Conservation (phyloP, 106 monocot genomes). For the Triglochin maritima region DNA sequence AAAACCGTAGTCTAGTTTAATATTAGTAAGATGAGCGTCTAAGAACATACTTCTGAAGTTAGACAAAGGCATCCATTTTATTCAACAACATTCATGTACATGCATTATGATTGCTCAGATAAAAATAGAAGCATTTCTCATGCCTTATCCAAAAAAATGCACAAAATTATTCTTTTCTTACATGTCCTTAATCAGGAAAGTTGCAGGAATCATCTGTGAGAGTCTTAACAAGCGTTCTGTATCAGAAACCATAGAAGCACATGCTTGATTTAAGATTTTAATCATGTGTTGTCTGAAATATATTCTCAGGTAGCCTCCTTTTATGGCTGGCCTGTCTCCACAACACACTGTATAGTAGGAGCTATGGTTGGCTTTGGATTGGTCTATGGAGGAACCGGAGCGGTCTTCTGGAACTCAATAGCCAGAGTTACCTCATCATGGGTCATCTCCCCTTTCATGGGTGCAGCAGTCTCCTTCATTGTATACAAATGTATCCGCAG, state of each 20-base stretch:
- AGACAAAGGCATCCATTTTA: too few relatives aligned
- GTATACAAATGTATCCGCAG: constrained; percentile 94
- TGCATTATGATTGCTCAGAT: too few relatives aligned
- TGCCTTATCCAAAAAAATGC: background rate
- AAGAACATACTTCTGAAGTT: too few relatives aligned
- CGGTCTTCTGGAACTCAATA: constrained; percentile 90
- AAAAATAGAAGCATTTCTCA: background rate
- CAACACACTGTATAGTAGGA: constrained; percentile 96
- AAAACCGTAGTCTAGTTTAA: too few relatives aligned
- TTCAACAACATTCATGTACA: too few relatives aligned
- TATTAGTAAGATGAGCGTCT: too few relatives aligned
- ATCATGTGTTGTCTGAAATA: background rate
- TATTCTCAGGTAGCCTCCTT: constrained; percentile 78
- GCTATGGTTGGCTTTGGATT: constrained; percentile 99
- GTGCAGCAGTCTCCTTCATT: constrained; percentile 79
- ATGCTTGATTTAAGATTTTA: background rate
- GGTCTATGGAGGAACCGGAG: constrained; percentile 66
- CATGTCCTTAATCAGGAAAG: too few relatives aligned
- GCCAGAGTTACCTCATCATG: constrained; percentile 84
- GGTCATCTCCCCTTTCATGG: constrained; percentile 95
- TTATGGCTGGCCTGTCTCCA: constrained; percentile 97
- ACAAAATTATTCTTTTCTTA: background rate
- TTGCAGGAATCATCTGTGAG: too few relatives aligned
- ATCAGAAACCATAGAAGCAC: too few relatives aligned
- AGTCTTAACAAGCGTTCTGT: too few relatives aligned